These are phyloP conservation scores for Talaromyces liani DNA, from an alignment of 495 filamentous ascomycete species.

Conservation along the genomic window DNA sequence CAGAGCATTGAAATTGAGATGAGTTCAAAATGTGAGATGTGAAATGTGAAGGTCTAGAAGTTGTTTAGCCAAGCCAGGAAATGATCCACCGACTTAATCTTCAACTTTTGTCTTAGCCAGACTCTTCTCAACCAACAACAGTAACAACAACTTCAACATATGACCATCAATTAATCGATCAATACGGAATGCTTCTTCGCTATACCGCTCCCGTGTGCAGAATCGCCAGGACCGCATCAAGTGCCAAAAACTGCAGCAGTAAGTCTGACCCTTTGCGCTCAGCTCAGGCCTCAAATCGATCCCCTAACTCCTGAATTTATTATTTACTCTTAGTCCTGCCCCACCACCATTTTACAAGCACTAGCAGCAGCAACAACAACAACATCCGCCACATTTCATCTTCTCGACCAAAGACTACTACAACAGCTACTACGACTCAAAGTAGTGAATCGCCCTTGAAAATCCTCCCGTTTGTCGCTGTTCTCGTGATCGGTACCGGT, in stretches of 20 bases:
- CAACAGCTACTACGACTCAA: slow-evolving; percentile 13
- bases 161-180: not conserved
- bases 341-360: not conserved
- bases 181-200: not conserved
- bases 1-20: not conserved
- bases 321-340: not conserved
- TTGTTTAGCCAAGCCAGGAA: not conserved
- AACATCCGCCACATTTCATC: slow-evolving; percentile 10
- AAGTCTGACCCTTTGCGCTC: not conserved
- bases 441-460: slow-evolving; percentile 43
- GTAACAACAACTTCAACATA: not conserved
- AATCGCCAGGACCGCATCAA: not conserved
- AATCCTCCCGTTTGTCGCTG: slow-evolving; percentile 56
- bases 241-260: not conserved
- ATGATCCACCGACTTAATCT: not conserved
- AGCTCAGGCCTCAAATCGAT: not conserved
- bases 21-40: not conserved
- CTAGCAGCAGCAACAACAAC: not conserved
- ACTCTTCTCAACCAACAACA: not conserved
- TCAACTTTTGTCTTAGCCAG: not conserved
- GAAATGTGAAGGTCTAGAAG: not conserved
- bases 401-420: slow-evolving; percentile 17
- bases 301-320: not conserved
- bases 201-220: not conserved
- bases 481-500: slow-evolving; percentile 50